Conservation (phyloP, 163 green algal genomes). For the Scenedesmus sp. region DNA sequence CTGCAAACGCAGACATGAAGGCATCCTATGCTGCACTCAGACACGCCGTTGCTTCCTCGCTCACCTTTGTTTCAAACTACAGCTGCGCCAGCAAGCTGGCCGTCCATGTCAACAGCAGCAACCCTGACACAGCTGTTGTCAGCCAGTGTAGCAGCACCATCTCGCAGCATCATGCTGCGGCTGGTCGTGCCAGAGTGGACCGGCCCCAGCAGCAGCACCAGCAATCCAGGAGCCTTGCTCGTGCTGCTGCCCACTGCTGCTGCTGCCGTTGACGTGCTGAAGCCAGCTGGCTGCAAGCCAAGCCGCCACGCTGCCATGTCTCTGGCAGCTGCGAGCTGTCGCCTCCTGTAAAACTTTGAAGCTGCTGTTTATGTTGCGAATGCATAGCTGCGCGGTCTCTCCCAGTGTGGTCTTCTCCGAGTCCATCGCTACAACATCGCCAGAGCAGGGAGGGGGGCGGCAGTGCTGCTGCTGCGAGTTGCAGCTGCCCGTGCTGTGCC, state of each 20-base stretch:
- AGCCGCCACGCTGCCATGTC: background rate
- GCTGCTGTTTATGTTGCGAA: background rate
- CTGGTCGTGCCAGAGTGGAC: background rate
- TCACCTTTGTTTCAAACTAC: background rate
- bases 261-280: background rate
- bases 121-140: background rate
- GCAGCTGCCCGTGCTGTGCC: background rate
- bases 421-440: background rate
- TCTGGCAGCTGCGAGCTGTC: background rate
- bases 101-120: background rate
- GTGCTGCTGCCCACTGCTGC: background rate
- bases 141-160: slow-evolving; percentile 2
- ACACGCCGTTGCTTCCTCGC: too few relatives aligned
- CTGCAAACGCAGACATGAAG: background rate
- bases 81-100: background rate
- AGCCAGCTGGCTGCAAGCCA: background rate
- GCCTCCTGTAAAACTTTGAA: too few relatives aligned
- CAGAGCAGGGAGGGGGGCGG: background rate
- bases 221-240: background rate
- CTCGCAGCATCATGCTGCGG: slow-evolving; percentile 13
- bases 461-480: background rate
- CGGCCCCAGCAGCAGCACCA: slow-evolving; percentile 26
- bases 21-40: too few relatives aligned
- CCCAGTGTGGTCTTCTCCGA: background rate
- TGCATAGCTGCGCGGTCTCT: background rate